These are phyloP conservation scores for Cornus kousa DNA, from an alignment of 148 eudicot species.

Conservation along the genomic window DNA sequence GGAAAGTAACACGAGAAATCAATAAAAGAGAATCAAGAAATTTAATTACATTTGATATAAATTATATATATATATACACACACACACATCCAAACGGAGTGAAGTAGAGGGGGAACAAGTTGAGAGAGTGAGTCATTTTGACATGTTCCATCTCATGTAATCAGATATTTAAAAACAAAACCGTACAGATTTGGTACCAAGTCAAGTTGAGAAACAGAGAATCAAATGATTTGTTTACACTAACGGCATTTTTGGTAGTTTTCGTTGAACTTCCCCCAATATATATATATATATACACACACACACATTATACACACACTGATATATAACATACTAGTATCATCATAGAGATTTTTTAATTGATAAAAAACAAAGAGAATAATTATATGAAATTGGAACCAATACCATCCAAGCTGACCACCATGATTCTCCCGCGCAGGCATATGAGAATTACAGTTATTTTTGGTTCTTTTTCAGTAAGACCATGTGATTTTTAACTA, in stretches of 20 bases:
- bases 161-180: neutral
- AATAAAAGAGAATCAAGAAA: too few relatives aligned
- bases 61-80: too few relatives aligned
- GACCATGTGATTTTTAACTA: conserved; percentile 1
- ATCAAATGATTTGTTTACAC: neutral
- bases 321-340: too few relatives aligned
- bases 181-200: neutral
- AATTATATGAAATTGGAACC: neutral
- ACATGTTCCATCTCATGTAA: too few relatives aligned
- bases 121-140: too few relatives aligned
- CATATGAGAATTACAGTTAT: neutral
- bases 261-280: neutral
- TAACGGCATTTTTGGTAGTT: neutral
- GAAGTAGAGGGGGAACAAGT: too few relatives aligned
- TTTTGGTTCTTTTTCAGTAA: neutral
- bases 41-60: too few relatives aligned
- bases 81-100: too few relatives aligned
- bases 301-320: too few relatives aligned
- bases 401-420: neutral
- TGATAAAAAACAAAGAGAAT: neutral
- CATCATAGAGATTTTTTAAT: too few relatives aligned
- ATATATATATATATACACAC: too few relatives aligned
- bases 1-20: too few relatives aligned
- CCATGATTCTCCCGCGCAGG: neutral
- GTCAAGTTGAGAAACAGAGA: conserved; percentile 1